Evolutionary conservation across 2,329 filamentous ascomycete genomes (phyloP), one percentile per base, ranked within the genome.

Genomic region (Sclerotinia trifoliorum): DNA sequence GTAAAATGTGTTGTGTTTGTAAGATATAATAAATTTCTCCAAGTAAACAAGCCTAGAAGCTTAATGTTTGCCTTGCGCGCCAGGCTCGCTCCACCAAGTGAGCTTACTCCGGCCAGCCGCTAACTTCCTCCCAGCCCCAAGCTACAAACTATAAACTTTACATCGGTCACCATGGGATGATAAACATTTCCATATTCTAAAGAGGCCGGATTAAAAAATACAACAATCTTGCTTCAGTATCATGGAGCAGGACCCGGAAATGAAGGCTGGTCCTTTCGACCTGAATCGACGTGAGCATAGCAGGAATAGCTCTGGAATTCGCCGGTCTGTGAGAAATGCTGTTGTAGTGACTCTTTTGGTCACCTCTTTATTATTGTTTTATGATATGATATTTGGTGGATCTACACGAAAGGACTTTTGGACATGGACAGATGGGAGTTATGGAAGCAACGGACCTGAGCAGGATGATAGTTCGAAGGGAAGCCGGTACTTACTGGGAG

Each of bases 401-500:
- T 42, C 42, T 39, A 13, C 61, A 26, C 32, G 46, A n/a, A 61
- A 44, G 46, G 65, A 61, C 46, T 51, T 67, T 35, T 69, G 69
- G 69, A 19, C 26, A 35, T 68, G 66, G 70, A 49, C 52, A 2
- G 24, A 51, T 62, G 58, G 21, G 26, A 60, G 63, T 35, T 24
- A 55, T 24, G n/a, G 49, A 26, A 42, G 44, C 46, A 46, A 46
- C 24, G 48, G 57, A 5, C 60, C 61, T 48, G 61, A 61, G 26
- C 58, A 71, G 42, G 15, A 68, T 57, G 66, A 66, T 32, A 70
- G 56, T 46, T 69, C 52, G 8, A 70, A 68, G 21, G 71, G 71
- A 26, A 75, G 71, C 62, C 67, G 81, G 70, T 91, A 90, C 74
- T 77, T 91, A 10, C 78, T 92, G 26, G 89, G 89, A 29, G 87